Base-by-base conservation (phyloP, 2,329 filamentous ascomycete species). In the Curvularia eragrostidis region DNA sequence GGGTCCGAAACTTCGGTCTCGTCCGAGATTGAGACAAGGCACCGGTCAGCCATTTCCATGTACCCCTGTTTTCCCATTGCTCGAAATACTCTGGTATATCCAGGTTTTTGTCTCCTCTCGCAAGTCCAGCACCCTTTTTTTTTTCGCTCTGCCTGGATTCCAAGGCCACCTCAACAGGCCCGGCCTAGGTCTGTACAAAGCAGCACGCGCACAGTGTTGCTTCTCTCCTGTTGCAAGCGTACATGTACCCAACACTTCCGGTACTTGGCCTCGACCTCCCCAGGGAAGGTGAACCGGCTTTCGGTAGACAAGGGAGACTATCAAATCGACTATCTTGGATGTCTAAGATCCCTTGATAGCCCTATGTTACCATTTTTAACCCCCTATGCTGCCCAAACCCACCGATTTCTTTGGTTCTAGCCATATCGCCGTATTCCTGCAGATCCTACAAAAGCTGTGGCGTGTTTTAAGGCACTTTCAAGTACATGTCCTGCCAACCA, bases 1-100 rank as follows among this genome's bases (percentile, higher is more conserved):
- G 9, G 52, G 46, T 21, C 46, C 36, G 30, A 24, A 36, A 36
- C 41, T 15, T 36, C 18, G 36, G 47, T 42, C 47, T 38, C 43
- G 43, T 54, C 49, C 43, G 43, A 48, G 48, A 48, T 42, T 42
- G 43, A 42, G 26, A 24, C 8, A 6, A 28, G 48, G 43, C 9
- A 32, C 50, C 43, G 49, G 38, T 24, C 43, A 53, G 41, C 21
- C 28, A 18, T 52, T n/a, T 38, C 41, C 43, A 47, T 30, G n/a
- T 34, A 43, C 49, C 32, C 13, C 15, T 12, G 15, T 34, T 47
- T 41, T 19, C 24, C 32, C 13, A 28, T 23, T 23, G 19, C 28
- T 43, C 54, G 18, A 44, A 43, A 38, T 54, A 54, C 34, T n/a
- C 44, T 23, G 30, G 23, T 6, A 34, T 38, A 19, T 36, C 43